Evolutionary conservation across 2,329 filamentous ascomycete species (phyloP).

Genomic region (Epichloe uncinata): DNA sequence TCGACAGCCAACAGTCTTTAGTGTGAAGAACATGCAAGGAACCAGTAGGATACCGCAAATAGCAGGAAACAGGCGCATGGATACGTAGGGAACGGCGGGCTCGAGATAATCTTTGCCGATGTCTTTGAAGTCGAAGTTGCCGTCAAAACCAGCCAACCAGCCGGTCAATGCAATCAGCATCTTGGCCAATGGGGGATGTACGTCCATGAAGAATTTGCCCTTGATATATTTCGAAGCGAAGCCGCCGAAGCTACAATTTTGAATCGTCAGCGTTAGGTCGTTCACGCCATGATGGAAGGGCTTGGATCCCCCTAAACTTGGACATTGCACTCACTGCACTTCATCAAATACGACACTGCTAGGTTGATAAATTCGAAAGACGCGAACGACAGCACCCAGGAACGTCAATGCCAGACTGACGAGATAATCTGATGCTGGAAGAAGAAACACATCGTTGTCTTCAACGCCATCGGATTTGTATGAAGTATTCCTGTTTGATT

Average conservation of each 20-base stretch:
- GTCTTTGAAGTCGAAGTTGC: constrained; percentile 96
- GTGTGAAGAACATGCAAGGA: constrained; percentile 84
- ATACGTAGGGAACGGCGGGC: constrained; percentile 88
- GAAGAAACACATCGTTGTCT: constrained; percentile 84
- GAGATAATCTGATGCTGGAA: constrained; percentile 75
- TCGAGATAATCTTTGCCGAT: constrained; percentile 98
- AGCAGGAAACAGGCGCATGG: constrained; percentile 90
- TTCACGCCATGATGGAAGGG: not conserved
- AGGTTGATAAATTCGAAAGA: constrained; percentile 94
- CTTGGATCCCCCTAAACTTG: not conserved
- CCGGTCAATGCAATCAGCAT: constrained; percentile 90
- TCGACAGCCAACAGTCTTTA: constrained; percentile 82
- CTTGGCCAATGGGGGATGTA: constrained; percentile 98
- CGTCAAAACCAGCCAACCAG: constrained; percentile 89
- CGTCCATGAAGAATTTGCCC: constrained; percentile 98
- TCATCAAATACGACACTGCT: constrained; percentile 97
- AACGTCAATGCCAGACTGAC: constrained; percentile 59
- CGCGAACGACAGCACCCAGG: constrained; percentile 63
- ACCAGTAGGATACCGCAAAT: constrained; percentile 79
- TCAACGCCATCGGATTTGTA: constrained; percentile 69
- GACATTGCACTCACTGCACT: constrained; percentile 69
- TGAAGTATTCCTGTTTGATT: constrained; percentile 31
- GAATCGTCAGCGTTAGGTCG: not conserved
- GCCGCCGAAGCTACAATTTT: constrained; percentile 74
- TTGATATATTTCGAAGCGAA: constrained; percentile 99